Base-by-base conservation (phyloP, 805 yeast genomes). In the Pichia eremophila region DNA sequence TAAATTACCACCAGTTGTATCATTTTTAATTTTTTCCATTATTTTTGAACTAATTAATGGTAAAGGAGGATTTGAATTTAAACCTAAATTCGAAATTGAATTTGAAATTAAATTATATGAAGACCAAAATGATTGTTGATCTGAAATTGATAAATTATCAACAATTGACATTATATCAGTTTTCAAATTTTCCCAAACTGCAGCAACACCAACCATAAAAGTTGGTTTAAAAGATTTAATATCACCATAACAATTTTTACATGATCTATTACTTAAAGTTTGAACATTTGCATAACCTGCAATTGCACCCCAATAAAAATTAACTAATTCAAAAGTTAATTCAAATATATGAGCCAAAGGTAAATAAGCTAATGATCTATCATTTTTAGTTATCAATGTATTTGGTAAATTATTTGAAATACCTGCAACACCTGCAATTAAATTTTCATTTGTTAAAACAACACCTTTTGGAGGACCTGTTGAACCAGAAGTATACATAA, bases 111-210 rank as follows among this genome's bases (percentile, higher is more conserved):
- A 77, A 60, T 76, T 74, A 68, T 71, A 88, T 9, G 95, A 91
- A 29, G 79, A 73, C 98, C 99, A 93, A 65, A 93, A n/a, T n/a
- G n/a, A n/a, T n/a, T n/a, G n/a, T n/a, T n/a, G n/a, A n/a, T 19
- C 22, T 19, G 22, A 19, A 19, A 19, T 19, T 19, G 22, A 19
- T 19, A 19, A 19, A 19, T 19, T 19, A 19, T 19, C 22, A 19
- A 19, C 22, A 19, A 19, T 19, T 19, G 22, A 19, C 22, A 19
- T 19, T 19, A 19, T 19, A 19, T 19, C 22, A 19, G 22, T 19
- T n/a, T n/a, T n/a, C n/a, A n/a, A n/a, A n/a, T n/a, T n/a, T n/a
- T 93, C 99, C 95, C 96, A 93, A 46, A 93, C 97, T 5, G 98
- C 96, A 17, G 97, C 97, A 48, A 93, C 99, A 67, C 96, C 99